These are phyloP conservation scores for Penicillium sp. DNA, from an alignment of 2,329 filamentous ascomycete genomes.

Conservation along the genomic window DNA sequence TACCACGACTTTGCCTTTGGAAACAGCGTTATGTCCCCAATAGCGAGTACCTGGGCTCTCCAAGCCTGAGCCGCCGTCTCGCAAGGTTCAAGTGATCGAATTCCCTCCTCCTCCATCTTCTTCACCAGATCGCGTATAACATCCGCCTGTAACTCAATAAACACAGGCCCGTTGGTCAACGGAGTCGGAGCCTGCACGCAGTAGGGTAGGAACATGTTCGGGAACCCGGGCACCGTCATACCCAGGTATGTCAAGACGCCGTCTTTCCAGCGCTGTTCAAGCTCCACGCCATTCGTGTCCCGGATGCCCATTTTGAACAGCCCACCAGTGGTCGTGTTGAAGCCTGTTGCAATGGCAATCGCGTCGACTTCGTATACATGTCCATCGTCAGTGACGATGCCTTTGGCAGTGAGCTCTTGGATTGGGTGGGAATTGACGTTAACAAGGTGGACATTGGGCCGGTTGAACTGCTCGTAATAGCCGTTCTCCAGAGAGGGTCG, in stretches of 20 bases:
- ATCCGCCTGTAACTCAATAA: conserved; percentile 44
- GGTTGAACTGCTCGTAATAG: conserved; percentile 50
- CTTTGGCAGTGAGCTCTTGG: conserved; percentile 34
- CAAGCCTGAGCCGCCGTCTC: conserved; percentile 4
- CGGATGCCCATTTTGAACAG: conserved; percentile 11
- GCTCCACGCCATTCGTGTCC: conserved; percentile 5
- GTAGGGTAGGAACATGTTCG: conserved; percentile 40
- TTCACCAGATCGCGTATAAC: conserved; percentile 46
- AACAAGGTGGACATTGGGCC: conserved; percentile 46
- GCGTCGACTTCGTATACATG: conserved; percentile 35
- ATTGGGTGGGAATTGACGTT: conserved; percentile 44
- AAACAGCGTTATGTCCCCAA: conserved; percentile 45
- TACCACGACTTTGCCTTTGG: conserved; percentile 50
- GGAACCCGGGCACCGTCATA: conserved; percentile 37
- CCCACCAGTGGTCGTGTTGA: conserved; percentile 13
- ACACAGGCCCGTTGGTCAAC: conserved; percentile 37
- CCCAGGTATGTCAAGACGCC: conserved; percentile 32
- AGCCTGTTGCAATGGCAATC: conserved; percentile 32
- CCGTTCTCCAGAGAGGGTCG: conserved; percentile 46
- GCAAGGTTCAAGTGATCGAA: conserved; percentile 2
- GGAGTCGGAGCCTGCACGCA: conserved; percentile 46
- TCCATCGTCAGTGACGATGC: conserved; percentile 40
- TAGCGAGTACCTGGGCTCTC: conserved; percentile 1
- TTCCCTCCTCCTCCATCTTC: conserved; percentile 5
- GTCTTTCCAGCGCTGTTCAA: conserved; percentile 13